phyloP scores from a whole-genome alignment of 768 basidiomycete genomes.

The Coprinopsis marcescibilis region DNA sequence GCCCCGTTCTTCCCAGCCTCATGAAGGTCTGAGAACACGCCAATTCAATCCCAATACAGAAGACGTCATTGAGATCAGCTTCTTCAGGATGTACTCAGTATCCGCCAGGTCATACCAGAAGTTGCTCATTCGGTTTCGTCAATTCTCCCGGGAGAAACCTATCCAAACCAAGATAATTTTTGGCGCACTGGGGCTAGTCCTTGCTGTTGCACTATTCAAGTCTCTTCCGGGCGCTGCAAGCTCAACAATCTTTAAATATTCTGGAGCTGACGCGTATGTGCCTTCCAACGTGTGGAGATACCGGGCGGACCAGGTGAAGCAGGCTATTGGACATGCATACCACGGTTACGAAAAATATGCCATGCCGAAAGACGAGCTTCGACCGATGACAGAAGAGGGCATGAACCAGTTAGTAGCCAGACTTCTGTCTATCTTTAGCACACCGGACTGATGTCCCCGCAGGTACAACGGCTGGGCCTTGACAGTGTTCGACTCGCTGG shows the following conservation, averaged over 20 bases:
- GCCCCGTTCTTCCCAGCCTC: too few species aligned
- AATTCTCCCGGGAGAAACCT: slow-evolving; percentile 20
- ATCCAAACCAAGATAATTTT: slow-evolving; percentile 26
- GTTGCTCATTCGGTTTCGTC: slow-evolving; percentile 6
- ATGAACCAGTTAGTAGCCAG: slow-evolving; percentile 43
- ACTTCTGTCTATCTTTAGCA: neutral
- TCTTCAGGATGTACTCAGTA: neutral
- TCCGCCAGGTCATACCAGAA: neutral
- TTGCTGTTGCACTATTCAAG: slow-evolving; percentile 24
- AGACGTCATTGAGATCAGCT: neutral
- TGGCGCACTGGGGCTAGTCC: slow-evolving; percentile 20
- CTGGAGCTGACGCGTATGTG: slow-evolving; percentile 13
- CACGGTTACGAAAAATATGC: slow-evolving; percentile 58
- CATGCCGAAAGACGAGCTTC: slow-evolving; percentile 57
- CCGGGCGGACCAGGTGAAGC: slow-evolving; percentile 50
- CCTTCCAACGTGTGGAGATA: slow-evolving; percentile 41
- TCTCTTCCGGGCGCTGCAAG: slow-evolving; percentile 11
- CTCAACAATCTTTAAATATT: slow-evolving; percentile 7
- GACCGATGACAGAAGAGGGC: slow-evolving; percentile 41
- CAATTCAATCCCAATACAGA: too few species aligned
- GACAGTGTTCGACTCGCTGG: slow-evolving; percentile 75
- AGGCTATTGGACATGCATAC: slow-evolving; percentile 65
- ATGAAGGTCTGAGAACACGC: too few species aligned
- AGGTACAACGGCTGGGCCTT: slow-evolving; percentile 83
- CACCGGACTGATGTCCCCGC: neutral